phyloP scores from a whole-genome alignment of 2,329 filamentous ascomycete species.

The Cladosporium sp. region DNA sequence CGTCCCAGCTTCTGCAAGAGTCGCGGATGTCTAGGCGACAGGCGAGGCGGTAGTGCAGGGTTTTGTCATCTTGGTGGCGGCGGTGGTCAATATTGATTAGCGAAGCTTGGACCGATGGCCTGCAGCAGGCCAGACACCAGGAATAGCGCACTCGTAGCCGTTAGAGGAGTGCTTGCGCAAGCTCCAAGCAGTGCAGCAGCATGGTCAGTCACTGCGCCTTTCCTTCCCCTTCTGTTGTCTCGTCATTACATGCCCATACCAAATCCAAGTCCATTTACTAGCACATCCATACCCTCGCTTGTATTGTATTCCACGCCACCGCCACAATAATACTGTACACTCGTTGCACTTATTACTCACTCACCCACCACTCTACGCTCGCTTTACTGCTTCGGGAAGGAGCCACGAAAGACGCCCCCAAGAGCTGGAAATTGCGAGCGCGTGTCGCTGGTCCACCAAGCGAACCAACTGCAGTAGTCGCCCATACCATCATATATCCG shows the following conservation, averaged over 20 bases:
- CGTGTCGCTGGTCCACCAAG: not conserved
- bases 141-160: not conserved
- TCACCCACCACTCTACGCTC: not conserved
- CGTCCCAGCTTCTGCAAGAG: not conserved
- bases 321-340: not conserved
- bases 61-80: not conserved
- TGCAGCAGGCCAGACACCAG: slow-evolving; percentile 4
- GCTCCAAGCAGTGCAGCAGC: not conserved
- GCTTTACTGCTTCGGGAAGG: slow-evolving; percentile 18
- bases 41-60: not conserved
- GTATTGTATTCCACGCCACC: not conserved
- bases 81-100: not conserved
- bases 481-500: not conserved
- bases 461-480: not conserved
- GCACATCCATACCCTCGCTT: not conserved
- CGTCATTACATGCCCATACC: not conserved
- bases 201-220: not conserved
- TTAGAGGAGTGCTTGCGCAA: slow-evolving; percentile 8
- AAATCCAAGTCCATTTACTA: not conserved
- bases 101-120: not conserved
- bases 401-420: not conserved
- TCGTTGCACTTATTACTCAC: slow-evolving; percentile 9
- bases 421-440: slow-evolving; percentile 17
- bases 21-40: not conserved
- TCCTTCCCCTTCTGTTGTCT: not conserved